These are phyloP conservation scores for Penicillium waksmanii DNA, from an alignment of 495 filamentous ascomycete genomes.

Conservation along the genomic window DNA sequence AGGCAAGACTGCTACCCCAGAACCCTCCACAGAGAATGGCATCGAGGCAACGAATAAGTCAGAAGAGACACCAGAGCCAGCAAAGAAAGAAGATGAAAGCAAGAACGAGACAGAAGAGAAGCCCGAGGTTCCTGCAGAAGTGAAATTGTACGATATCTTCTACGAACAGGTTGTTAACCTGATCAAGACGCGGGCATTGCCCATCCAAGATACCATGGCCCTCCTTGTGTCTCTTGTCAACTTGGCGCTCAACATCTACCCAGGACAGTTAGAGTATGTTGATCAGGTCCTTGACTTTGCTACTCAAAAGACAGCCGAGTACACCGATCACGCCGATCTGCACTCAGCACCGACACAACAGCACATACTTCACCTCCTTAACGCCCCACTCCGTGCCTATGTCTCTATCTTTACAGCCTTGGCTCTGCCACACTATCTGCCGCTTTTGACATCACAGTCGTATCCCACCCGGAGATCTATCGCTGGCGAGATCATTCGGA, in stretches of 20 bases:
- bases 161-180: conserved; percentile 94
- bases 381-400: conserved; percentile 87
- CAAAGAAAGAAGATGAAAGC: conserved; percentile 22
- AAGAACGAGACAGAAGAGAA: conserved; percentile 39
- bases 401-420: conserved; percentile 91
- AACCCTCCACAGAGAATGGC: conserved; percentile 45
- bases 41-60: conserved; percentile 32
- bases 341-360: conserved; percentile 87
- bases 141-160: conserved; percentile 96
- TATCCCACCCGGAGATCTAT: conserved; percentile 90
- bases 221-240: conserved; percentile 90
- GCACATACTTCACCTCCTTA: conserved; percentile 83
- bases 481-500: conserved; percentile 82
- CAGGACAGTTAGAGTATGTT: conserved; percentile 88
- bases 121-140: conserved; percentile 74
- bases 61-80: conserved; percentile 25
- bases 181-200: conserved; percentile 84
- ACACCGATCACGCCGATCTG: conserved; percentile 90
- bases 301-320: conserved; percentile 82
- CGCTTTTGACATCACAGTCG: conserved; percentile 87
- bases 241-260: conserved; percentile 93
- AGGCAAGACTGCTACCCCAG: conserved; percentile 35
- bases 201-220: conserved; percentile 93
- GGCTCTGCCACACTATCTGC: conserved; percentile 86
- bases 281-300: conserved; percentile 93